These are phyloP conservation scores for Penicillium waksmanii DNA, from an alignment of 495 filamentous ascomycete species.

Conservation along the genomic window DNA sequence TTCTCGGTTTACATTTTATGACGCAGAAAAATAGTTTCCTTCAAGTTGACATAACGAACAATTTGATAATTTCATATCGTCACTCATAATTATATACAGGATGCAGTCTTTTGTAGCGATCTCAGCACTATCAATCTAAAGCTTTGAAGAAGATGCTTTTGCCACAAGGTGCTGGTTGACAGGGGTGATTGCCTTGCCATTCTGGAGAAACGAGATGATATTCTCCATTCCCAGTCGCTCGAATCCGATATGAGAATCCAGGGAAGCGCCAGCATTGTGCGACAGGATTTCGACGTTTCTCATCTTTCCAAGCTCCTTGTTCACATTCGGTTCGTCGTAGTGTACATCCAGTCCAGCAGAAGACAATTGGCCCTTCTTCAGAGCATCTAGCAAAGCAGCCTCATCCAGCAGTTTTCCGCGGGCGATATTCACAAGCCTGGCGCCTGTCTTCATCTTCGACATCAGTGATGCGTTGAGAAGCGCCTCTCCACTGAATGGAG, in stretches of 20 bases:
- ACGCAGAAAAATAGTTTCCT: too few species aligned
- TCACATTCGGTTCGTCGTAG: slow-evolving; percentile 53
- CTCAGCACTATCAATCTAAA: slow-evolving; percentile 1
- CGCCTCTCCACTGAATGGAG: slow-evolving; percentile 62
- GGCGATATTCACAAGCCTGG: slow-evolving; percentile 73
- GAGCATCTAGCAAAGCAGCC: slow-evolving; percentile 64
- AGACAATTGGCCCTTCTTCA: slow-evolving; percentile 56
- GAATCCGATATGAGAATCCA: slow-evolving; percentile 74
- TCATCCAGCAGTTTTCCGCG: slow-evolving; percentile 72
- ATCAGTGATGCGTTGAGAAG: slow-evolving; percentile 59
- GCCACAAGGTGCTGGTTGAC: slow-evolving; percentile 63
- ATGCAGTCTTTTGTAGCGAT: background rate
- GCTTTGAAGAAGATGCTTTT: slow-evolving; percentile 25
- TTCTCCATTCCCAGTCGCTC: slow-evolving; percentile 76
- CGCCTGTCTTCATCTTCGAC: slow-evolving; percentile 55
- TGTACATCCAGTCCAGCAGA: slow-evolving; percentile 73
- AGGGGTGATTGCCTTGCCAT: slow-evolving; percentile 60
- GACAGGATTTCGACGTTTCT: slow-evolving; percentile 62
- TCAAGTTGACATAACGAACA: too few species aligned
- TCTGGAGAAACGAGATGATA: slow-evolving; percentile 61
- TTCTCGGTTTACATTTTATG: too few species aligned
- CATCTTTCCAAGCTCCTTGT: slow-evolving; percentile 53
- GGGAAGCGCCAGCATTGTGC: slow-evolving; percentile 73
- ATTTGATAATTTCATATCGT: background rate
- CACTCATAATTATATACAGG: background rate